phyloP scores from a whole-genome alignment of 2,329 filamentous ascomycete species.

The Colletotrichum musae region DNA sequence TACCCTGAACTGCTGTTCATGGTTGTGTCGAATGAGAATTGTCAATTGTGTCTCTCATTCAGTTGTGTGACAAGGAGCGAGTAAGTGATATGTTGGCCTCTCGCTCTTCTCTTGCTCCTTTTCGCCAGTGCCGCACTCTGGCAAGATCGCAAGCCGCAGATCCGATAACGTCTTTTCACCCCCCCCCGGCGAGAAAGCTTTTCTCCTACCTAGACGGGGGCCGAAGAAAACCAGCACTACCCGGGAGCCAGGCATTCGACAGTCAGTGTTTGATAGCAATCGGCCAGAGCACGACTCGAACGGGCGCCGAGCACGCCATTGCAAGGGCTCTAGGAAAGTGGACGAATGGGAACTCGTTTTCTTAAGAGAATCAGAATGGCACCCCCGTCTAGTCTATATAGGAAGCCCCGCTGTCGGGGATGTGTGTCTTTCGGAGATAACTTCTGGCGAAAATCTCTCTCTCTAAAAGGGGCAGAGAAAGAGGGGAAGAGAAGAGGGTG shows the following conservation, averaged over 20 bases:
- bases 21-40: not conserved
- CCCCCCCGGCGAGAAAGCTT: not conserved
- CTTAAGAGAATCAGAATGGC: not conserved
- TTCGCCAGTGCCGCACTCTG: too few relatives aligned
- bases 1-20: slow-evolving; percentile 1
- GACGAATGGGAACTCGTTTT: slow-evolving; percentile 33
- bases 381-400: not conserved
- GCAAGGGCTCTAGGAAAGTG: not conserved
- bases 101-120: too few relatives aligned
- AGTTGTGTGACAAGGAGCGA: not conserved
- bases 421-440: slow-evolving; percentile 29
- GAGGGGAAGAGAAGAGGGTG: not conserved
- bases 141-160: slow-evolving; percentile 5
- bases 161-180: slow-evolving; percentile 3
- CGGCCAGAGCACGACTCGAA: slow-evolving; percentile 31
- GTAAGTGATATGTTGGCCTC: not conserved
- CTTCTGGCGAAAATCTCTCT: not conserved
- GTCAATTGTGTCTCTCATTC: not conserved
- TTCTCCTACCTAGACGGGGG: not conserved
- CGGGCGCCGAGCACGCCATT: slow-evolving; percentile 35
- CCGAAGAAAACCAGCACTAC: slow-evolving; percentile 16
- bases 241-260: not conserved
- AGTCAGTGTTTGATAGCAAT: slow-evolving; percentile 11
- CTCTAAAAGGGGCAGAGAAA: not conserved
- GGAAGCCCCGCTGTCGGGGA: slow-evolving; percentile 28